These are phyloP conservation scores for Fusarium tjaetaba DNA, from an alignment of 2,329 filamentous ascomycete species.

Conservation along the genomic window DNA sequence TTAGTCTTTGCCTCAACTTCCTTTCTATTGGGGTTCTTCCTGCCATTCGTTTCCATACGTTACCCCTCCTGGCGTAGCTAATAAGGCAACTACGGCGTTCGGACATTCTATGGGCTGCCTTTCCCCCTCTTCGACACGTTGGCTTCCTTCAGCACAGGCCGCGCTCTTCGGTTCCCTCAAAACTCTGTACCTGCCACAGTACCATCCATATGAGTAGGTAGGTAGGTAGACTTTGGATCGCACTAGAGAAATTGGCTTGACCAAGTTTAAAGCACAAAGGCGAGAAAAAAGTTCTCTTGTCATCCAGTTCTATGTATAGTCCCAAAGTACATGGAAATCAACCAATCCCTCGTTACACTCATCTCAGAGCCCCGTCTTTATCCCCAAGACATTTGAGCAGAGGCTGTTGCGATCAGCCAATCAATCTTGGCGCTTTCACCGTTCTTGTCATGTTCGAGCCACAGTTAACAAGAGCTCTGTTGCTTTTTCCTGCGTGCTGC, in stretches of 20 bases:
- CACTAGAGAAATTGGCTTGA: background rate
- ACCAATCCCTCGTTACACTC: constrained; percentile 1
- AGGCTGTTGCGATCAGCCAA: constrained; percentile 30
- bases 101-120: constrained; percentile 11
- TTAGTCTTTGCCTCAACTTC: constrained; percentile 41
- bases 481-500: constrained; percentile 12
- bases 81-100: constrained; percentile 22
- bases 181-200: background rate
- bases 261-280: constrained; percentile 1
- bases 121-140: constrained; percentile 31
- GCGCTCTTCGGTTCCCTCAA: background rate
- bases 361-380: constrained; percentile 26
- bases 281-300: background rate
- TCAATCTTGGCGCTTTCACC: constrained; percentile 42
- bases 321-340: background rate
- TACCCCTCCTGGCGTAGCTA: constrained; percentile 24
- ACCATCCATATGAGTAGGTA: background rate
- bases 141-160: constrained; percentile 18
- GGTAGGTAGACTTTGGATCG: background rate
- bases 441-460: constrained; percentile 30
- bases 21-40: constrained; percentile 32
- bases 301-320: constrained; percentile 11
- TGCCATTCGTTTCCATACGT: constrained; percentile 23
- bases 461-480: constrained; percentile 7
- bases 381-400: constrained; percentile 15